Conservation (phyloP, 2,329 filamentous ascomycete genomes). For the Emericellopsis atlantica region DNA sequence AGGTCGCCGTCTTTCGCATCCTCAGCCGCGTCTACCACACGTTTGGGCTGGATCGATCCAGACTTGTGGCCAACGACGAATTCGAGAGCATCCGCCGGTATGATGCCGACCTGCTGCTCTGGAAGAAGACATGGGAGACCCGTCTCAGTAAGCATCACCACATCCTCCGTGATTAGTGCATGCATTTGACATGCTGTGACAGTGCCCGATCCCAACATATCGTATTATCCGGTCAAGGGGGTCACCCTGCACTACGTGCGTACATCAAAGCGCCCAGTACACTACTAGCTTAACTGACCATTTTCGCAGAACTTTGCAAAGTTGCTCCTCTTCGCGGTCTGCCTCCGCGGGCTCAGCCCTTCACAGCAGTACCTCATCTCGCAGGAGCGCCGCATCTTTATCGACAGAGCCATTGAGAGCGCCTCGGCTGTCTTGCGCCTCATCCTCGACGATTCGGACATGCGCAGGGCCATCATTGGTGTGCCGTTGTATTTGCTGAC, state of each 20-base stretch:
- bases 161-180: too few species aligned
- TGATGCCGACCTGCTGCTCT: constrained; percentile 21
- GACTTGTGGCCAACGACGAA: constrained; percentile 23
- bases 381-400: constrained; percentile 25
- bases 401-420: constrained; percentile 24
- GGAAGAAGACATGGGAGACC: constrained; percentile 3
- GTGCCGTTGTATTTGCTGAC: constrained; percentile 18
- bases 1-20: constrained; percentile 47
- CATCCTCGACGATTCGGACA: constrained; percentile 15
- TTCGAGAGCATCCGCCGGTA: constrained; percentile 22
- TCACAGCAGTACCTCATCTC: constrained; percentile 21
- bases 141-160: too few species aligned
- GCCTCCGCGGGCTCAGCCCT: constrained; percentile 18
- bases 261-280: too few species aligned
- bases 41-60: constrained; percentile 20
- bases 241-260: too few species aligned
- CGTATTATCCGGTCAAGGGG: too few species aligned
- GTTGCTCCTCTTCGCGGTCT: constrained; percentile 27
- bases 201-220: too few species aligned
- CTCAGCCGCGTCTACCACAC: constrained; percentile 41
- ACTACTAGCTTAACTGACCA: too few species aligned
- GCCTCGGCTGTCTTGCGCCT: constrained; percentile 15
- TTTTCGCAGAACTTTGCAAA: too few species aligned
- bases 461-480: constrained; percentile 16
- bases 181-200: too few species aligned